A percentile compares a stretch with the other conserved stretches of the same genome.
phyloP scores from a whole-genome alignment of 169 alveolate genomes.

The Cryptosporidium tyzzeri region DNA sequence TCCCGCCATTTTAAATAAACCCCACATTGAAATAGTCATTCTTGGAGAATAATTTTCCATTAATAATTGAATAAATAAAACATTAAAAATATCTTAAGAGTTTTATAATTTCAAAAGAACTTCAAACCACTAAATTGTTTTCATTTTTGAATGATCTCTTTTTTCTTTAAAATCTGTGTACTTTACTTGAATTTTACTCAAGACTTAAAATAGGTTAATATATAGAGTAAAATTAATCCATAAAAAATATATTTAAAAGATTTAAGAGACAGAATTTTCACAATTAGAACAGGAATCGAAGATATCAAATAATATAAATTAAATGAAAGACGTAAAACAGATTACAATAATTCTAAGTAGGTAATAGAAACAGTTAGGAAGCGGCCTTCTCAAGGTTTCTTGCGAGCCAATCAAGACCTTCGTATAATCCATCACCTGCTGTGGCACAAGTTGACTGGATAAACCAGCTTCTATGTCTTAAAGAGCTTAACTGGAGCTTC shows the following conservation, averaged over 20 bases:
- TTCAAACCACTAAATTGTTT: background rate
- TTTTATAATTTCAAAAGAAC: background rate
- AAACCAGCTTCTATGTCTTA: constrained; percentile 93
- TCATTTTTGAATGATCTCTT: background rate
- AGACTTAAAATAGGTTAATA: no score
- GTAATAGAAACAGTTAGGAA: constrained; percentile 3
- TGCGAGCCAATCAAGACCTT: constrained; percentile 94
- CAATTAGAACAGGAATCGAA: background rate
- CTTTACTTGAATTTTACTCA: background rate
- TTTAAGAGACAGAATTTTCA: background rate
- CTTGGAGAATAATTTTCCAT: background rate
- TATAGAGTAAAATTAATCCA: no score
- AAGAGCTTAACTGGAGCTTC: constrained; percentile 88
- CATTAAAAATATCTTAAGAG: background rate
- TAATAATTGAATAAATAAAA: background rate
- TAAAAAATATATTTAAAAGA: background rate
- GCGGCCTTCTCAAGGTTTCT: constrained; percentile 72
- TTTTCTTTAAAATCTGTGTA: no score
- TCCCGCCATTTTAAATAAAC: background rate
- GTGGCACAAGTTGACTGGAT: constrained; percentile 93
- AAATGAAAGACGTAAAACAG: background rate
- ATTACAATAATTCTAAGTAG: background rate
- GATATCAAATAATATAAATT: constrained; percentile 2
- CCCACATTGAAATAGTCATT: constrained; percentile 10
- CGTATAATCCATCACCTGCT: constrained; percentile 93